phyloP scores from a whole-genome alignment of 2,329 filamentous ascomycete species.

The Penicillium sp. region DNA sequence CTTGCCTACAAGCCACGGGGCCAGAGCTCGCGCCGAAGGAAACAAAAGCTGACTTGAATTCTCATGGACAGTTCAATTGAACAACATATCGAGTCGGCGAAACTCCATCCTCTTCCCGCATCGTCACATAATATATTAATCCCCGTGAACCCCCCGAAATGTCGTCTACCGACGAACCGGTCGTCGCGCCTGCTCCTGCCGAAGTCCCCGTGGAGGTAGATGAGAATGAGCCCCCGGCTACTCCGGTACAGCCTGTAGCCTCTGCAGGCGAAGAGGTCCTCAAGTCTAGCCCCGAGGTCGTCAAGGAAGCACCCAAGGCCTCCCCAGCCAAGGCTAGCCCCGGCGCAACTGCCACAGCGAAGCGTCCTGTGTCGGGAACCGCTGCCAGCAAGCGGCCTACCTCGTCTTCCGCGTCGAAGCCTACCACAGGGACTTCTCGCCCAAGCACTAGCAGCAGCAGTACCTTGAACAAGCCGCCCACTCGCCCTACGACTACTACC shows the following conservation, averaged over 20 bases:
- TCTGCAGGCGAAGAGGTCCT: constrained; percentile 36
- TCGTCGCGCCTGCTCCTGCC: constrained; percentile 20
- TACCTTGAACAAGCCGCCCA: constrained; percentile 48
- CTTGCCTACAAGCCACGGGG: not conserved
- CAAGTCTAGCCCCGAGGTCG: constrained; percentile 39
- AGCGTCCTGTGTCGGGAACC: constrained; percentile 38
- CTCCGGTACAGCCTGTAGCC: constrained; percentile 36
- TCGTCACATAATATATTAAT: constrained; percentile 3
- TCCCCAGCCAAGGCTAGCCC: constrained; percentile 38
- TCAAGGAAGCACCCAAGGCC: constrained; percentile 35
- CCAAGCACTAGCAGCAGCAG: constrained; percentile 37
- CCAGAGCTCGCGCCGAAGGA: not conserved
- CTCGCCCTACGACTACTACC: constrained; percentile 40
- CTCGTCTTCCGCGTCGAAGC: constrained; percentile 35
- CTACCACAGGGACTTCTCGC: constrained; percentile 31
- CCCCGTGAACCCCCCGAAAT: constrained; percentile 23
- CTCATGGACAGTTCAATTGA: not conserved
- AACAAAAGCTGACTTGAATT: not conserved
- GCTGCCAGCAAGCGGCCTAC: constrained; percentile 39
- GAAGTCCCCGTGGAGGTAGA: constrained; percentile 25
- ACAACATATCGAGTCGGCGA: constrained; percentile 1
- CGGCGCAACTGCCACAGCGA: constrained; percentile 29
- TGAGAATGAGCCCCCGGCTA: constrained; percentile 36
- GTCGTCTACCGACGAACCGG: constrained; percentile 38
- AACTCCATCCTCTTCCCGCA: not conserved